Evolutionary conservation across 805 yeast genomes (phyloP).

Genomic region (Hemisphaericaspora nanyangensis): DNA sequence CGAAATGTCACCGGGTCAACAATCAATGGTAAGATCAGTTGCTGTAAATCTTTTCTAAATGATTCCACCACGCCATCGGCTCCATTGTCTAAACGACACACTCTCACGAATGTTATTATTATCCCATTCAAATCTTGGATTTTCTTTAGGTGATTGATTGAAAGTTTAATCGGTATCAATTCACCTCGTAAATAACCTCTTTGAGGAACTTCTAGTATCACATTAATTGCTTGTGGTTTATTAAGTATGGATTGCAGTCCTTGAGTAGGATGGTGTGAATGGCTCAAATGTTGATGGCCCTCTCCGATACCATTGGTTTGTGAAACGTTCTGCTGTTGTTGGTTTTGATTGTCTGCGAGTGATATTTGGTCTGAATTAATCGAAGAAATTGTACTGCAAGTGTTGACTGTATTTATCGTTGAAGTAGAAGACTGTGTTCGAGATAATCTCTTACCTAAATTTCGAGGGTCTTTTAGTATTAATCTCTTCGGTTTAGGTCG

Average conservation of each 20-base stretch:
- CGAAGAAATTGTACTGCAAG: slow-evolving; percentile 8
- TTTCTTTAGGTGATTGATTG: slow-evolving; percentile 65
- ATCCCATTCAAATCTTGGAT: slow-evolving; percentile 69
- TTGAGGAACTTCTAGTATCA: slow-evolving; percentile 40
- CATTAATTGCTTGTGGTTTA: slow-evolving; percentile 30
- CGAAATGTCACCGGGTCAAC: slow-evolving; percentile 64
- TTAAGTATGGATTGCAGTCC: slow-evolving; percentile 10
- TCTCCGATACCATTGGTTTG: not conserved
- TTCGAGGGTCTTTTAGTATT: slow-evolving; percentile 52
- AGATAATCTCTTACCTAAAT: slow-evolving; percentile 3
- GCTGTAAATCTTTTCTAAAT: slow-evolving; percentile 80
- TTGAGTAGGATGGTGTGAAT: not conserved
- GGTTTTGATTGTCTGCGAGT: not conserved
- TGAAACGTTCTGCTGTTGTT: not conserved
- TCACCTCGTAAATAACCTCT: slow-evolving; percentile 82
- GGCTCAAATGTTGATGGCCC: slow-evolving; percentile 5
- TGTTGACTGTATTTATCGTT: slow-evolving; percentile 6
- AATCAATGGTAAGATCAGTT: slow-evolving; percentile 69
- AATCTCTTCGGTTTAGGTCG: slow-evolving; percentile 65
- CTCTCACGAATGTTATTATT: slow-evolving; percentile 73
- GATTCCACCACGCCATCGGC: slow-evolving; percentile 62
- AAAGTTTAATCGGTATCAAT: slow-evolving; percentile 64
- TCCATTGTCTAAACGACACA: slow-evolving; percentile 61
- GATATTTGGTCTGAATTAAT: slow-evolving; percentile 16
- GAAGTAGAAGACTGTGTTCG: slow-evolving; percentile 8